Base-by-base conservation (phyloP, 225 moss, liverwort and hornwort genomes). In the Lunularia cruciata region DNA sequence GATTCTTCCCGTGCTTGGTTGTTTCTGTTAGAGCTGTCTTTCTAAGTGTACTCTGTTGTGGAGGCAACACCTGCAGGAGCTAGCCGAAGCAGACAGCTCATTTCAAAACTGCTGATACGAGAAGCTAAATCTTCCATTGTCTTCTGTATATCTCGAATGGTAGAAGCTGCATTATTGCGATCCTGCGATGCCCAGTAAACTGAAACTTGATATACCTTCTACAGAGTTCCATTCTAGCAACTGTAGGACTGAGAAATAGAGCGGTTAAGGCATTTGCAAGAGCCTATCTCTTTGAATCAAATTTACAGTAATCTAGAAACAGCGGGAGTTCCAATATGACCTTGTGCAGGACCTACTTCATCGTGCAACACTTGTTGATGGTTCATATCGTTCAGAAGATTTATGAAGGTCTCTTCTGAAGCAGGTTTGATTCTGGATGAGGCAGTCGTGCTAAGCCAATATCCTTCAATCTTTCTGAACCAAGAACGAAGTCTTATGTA, bases 41-140 rank as follows among this genome's bases (percentile, higher is more conserved):
- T n/a, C n/a, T n/a, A n/a, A n/a, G n/a, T n/a, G n/a, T n/a, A n/a
- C n/a, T n/a, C n/a, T n/a, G n/a, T n/a, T n/a, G n/a, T n/a, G n/a
- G 26, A 51, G 19, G 5, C 36, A 14, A 26, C 47, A 79, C 79
- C 79, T 79, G 43, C 39, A 27, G 70, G 79, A 40, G 79, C 70
- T 54, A 54, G n/a, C 6, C 65, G 12, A 1, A 52, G 71, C 4
- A 79, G 47, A 47, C 10, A 9, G 5, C 38, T 55, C 71, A 75
- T 71, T 37, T 75, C 36, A 13, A 19, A 61, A 28, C 43, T 22
- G 46, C 47, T 67, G 3, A 60, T 25, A 62, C 37, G 34, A 46
- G 45, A 72, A 27, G 54, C 36, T 23, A 79, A 55, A 45, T 71
- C 75, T 55, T 75, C 67, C 71, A 75, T 35, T 5, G 56, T 36